phyloP scores from a whole-genome alignment of 2,329 filamentous ascomycete genomes.

The Trichophyton simii region DNA sequence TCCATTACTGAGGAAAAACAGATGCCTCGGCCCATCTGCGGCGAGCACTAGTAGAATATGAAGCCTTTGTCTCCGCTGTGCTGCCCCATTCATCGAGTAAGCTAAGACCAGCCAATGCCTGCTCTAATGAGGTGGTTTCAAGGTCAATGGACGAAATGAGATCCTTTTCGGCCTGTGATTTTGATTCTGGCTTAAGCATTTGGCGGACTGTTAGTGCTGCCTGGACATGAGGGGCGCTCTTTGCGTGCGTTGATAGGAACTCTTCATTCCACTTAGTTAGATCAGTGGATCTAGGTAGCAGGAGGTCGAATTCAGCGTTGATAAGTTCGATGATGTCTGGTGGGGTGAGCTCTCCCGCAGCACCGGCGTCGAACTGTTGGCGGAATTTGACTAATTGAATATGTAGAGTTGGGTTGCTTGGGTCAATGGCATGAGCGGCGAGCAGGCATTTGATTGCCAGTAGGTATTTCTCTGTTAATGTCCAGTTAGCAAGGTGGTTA shows the following conservation, averaged over 20 bases:
- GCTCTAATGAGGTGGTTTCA: constrained; percentile 40
- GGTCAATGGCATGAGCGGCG: constrained; percentile 56
- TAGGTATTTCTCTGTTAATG: constrained; percentile 60
- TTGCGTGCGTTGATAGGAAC: constrained; percentile 50
- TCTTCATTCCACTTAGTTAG: constrained; percentile 54
- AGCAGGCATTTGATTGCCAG: constrained; percentile 78
- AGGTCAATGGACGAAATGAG: constrained; percentile 48
- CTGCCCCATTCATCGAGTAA: constrained; percentile 42
- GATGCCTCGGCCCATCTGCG: constrained; percentile 32
- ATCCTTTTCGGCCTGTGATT: constrained; percentile 47
- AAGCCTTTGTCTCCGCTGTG: constrained; percentile 35
- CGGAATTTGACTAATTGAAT: constrained; percentile 62
- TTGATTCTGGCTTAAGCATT: constrained; percentile 45
- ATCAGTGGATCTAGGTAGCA: constrained; percentile 45
- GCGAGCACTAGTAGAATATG: constrained; percentile 34
- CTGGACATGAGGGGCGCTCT: constrained; percentile 50
- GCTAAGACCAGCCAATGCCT: constrained; percentile 45
- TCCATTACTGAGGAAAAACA: constrained; percentile 18
- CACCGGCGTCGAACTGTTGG: constrained; percentile 42
- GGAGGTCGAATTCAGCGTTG: constrained; percentile 51
- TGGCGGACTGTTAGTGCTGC: constrained; percentile 50
- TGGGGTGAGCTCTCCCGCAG: constrained; percentile 45
- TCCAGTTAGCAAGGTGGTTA: background rate
- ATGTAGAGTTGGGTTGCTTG: constrained; percentile 58
- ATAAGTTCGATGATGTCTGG: constrained; percentile 57